Evolutionary conservation across 805 yeast species (phyloP), one percentile per base, ranked within the genome.

Genomic region (Yamadazyma kitorensis): DNA sequence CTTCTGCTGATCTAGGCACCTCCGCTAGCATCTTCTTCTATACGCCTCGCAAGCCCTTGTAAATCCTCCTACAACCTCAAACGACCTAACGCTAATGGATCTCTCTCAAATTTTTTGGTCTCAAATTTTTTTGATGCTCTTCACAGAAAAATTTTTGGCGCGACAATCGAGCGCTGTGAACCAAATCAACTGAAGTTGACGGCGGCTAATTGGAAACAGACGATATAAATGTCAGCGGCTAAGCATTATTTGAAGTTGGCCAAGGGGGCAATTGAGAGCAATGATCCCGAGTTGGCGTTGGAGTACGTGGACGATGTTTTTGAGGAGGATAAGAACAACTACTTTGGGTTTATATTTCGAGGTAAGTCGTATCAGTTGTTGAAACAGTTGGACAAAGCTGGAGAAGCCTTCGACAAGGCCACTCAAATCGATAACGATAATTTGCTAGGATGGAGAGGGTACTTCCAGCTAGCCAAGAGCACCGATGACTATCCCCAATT

Each of bases 371-470:
- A 71, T 37, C 78, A 78, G 39, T 52, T 72, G 6, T 46, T 70
- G 34, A 53, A 63, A 10, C 57, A 72, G 5, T 37, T 52, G 4
- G 48, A 52, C 2, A 47, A 54, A 3, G 80, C 86, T 0, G 42
- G 58, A 9, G 43, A 42, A 17, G 54, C 71, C 8, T 82, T 80
- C 47, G 47, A 49, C 19, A 51, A 48, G 14, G 88, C 88, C 0
- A 70, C 76, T 3, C 47, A 53, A 5, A 33, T 79, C 1, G 72
- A 77, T 18, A 70, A 76, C 0, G 62, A 64, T 2, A 76, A 80
- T 32, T 43, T 78, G 2, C 54, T 74, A 17, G 94, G 88, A 0
- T 89, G 93, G 94, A 86, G 85, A 49, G 98, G 98, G 1, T 67
- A 81, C 39, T 59, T 78, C 39, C 71, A 75, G 30, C 55, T 77